These are phyloP conservation scores for Neonectria punicea DNA, from an alignment of 2,329 filamentous ascomycete species.

Conservation along the genomic window DNA sequence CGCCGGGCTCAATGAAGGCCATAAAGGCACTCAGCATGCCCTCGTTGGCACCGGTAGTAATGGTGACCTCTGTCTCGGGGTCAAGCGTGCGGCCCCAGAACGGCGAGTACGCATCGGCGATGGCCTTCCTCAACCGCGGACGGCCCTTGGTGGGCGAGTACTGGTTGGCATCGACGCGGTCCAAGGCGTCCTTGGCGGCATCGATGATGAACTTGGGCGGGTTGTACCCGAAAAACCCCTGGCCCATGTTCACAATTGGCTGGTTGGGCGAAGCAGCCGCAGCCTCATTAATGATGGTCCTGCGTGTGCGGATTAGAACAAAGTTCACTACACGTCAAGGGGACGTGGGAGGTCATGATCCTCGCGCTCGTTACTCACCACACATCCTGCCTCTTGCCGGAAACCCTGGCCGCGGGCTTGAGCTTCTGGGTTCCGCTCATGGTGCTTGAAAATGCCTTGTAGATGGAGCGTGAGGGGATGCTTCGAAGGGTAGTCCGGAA, in stretches of 20 bases:
- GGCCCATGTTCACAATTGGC: constrained; percentile 73
- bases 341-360: too few relatives aligned
- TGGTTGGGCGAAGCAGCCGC: constrained; percentile 70
- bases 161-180: constrained; percentile 96
- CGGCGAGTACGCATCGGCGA: constrained; percentile 91
- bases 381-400: constrained; percentile 62
- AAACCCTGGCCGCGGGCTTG: constrained; percentile 61
- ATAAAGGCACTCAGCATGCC: constrained; percentile 98
- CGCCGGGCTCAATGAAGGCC: constrained; percentile 93
- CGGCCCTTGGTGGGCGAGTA: constrained; percentile 96
- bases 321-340: background rate
- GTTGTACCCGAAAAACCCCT: constrained; percentile 90
- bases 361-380: constrained; percentile 52
- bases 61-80: constrained; percentile 91
- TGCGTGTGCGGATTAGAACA: constrained; percentile 40
- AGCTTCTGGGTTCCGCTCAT: constrained; percentile 59
- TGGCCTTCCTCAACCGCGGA: constrained; percentile 89
- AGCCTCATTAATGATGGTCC: constrained; percentile 74
- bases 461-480: constrained; percentile 31
- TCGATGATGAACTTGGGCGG: constrained; percentile 90
- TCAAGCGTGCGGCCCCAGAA: constrained; percentile 85
- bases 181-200: constrained; percentile 88
- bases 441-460: constrained; percentile 42
- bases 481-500: constrained; percentile 36
- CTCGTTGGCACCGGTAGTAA: constrained; percentile 93